These are phyloP conservation scores for Neobulgaria alba DNA, from an alignment of 2,329 filamentous ascomycete species.

Conservation along the genomic window DNA sequence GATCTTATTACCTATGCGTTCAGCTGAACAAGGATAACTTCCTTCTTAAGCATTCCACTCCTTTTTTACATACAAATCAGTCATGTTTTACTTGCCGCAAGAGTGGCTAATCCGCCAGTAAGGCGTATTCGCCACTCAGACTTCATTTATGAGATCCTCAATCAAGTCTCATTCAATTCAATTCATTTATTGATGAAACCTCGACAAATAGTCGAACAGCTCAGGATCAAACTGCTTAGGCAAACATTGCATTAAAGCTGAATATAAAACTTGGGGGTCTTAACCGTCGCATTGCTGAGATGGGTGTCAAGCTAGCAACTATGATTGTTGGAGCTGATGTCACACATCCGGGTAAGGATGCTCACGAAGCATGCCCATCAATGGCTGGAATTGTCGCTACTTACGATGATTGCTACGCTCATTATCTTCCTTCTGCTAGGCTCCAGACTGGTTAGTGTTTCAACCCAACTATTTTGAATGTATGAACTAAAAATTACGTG, in stretches of 20 bases:
- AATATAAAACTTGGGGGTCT: constrained; percentile 67
- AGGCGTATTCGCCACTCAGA: no score
- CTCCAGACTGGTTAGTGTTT: constrained; percentile 39
- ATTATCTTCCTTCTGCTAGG: constrained; percentile 67
- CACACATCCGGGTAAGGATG: constrained; percentile 56
- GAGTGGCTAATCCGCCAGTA: no score
- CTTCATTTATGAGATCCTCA: no score
- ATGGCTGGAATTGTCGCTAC: constrained; percentile 7
- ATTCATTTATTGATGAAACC: no score
- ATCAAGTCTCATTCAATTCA: no score
- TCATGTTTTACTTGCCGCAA: no score
- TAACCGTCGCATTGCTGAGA: constrained; percentile 52
- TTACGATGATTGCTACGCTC: constrained; percentile 31
- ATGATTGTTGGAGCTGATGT: constrained; percentile 85
- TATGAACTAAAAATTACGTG: not conserved
- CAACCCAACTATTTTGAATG: not conserved
- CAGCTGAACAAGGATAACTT: no score
- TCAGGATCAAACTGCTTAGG: no score
- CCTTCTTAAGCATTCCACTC: no score
- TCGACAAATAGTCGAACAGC: no score
- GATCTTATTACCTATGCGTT: no score
- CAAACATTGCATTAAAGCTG: constrained; percentile 68
- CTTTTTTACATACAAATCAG: no score
- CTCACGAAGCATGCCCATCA: not conserved
- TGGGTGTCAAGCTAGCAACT: constrained; percentile 51